Evolutionary conservation across 805 yeast species (phyloP), one percentile per base, ranked within the genome.

Genomic region (Sugiyamaella smithiae): DNA sequence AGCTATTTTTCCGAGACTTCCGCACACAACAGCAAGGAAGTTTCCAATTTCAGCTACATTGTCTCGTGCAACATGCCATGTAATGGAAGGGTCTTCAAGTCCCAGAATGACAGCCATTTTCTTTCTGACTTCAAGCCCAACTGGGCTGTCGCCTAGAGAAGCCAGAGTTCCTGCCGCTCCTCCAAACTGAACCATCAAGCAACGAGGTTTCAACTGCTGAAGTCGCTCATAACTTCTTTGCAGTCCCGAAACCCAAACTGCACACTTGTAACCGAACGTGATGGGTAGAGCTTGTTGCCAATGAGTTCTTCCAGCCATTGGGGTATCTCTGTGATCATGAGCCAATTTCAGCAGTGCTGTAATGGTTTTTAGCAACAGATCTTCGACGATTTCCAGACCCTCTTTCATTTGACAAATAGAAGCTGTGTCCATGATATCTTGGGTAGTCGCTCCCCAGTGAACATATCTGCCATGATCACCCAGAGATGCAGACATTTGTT

Each of bases 61-160:
- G 23, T 40, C 43, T 8, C 43, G 43, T 8, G 43, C 43, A 20
- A 40, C 43, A 24, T 40, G 43, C 43, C 43, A 40, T 5, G 43
- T 40, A 16, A 40, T 40, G 5, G 43, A 40, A 9, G 43, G 43
- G 31, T 40, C 43, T 16, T 22, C 5, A n/a, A 40, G 43, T 9
- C 26, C 43, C 8, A 40, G 43, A 14, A 40, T 19, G 11, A 20
- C 26, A 14, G 43, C 43, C 43, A 40, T 40, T 11, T 20, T 24
- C 14, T 40, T 22, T 11, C 43, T 22, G 26, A 40, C 43, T 23
- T 40, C 12, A n/a, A 40, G 12, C 9, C 43, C 43, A 24, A 24
- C 23, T 8, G 9, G 12, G 12, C 19, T 9, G 12, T 20, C 26
- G 5, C 43, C 43, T 5, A 40, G 17, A 14, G 43, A 40, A 7